Evolutionary conservation across 306 rosid genomes (phyloP), one percentile per base, ranked within the genome.

Genomic region (Ziziphus jujuba): DNA sequence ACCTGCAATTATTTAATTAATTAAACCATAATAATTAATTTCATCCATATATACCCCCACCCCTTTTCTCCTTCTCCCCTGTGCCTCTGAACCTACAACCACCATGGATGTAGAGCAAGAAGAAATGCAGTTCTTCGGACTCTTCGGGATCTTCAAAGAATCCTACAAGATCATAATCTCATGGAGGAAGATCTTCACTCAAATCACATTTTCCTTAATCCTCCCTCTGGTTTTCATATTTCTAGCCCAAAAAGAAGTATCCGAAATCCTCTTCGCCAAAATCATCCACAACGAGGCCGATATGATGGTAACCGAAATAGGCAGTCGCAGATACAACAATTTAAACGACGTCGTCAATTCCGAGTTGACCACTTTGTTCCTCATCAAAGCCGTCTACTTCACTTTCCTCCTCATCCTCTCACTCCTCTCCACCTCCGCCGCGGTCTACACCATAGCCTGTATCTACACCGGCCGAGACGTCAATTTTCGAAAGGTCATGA

Each of bases 371-470:
- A 36, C 47, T 1, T 74, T 49, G 16, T 54, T 21, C 33, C 82
- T 86, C 62, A 73, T 89, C 82, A 76, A 84, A 51, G 76, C 76
- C 15, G 43, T 49, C 14, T 83, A 81, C 80, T 40, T 83, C 56
- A 76, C 81, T 34, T 11, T 79, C 35, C 19, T 61, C 53, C 72
- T 83, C 63, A 69, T 76, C 63, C 74, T 83, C 52, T 63, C 84
- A 24, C 84, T 86, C 48, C 88, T 86, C 61, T 76, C 88, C 22
- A 86, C 88, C 73, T 86, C 96, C 11, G 92, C 96, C 0, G 92
- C 86, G 2, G 96, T 86, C 4, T 89, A 89, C 85, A 82, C 92
- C 45, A n/a, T 89, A 25, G 96, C 96, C 1, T 82, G 85, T 7
- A 57, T 80, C n/a, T 89, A 78, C 79, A 82, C 92, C 0, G 33